Base-by-base conservation (phyloP, 306 rosid genomes). In the Prunus mira region DNA sequence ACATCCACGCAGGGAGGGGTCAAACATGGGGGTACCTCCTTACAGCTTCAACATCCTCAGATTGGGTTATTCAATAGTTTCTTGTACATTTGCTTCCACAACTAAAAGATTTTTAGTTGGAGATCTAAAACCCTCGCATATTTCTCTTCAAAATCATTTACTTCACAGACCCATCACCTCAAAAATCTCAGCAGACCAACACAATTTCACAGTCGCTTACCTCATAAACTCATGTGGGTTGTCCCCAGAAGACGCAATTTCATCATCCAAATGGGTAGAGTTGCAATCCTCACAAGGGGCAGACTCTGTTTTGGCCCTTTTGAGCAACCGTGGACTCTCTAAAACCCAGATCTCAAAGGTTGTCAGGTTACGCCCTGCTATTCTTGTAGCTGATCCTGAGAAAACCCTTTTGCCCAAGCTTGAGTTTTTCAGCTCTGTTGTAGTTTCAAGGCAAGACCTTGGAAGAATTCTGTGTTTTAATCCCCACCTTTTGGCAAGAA, bases 361-460 rank as follows among this genome's bases (percentile, higher is more conserved):
- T 28, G 77, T 79, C 43, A 55, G 12, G 56, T 51, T 9, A 25
- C 12, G 6, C 5, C 83, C 90, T 1, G 1, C 0, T 4, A 4
- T 84, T 34, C 84, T 87, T 65, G 17, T 57, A 9, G 12, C 72
- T 7, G 76, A 86, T 6, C 74, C 88, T 19, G 78, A 84, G 28
- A 74, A 69, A 5, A 78, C 74, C 74, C 84, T 86, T 47, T 69
- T 82, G 68, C 92, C 90, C 54, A 86, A 84, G 65, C 69, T 84
- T 51, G 68, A 75, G 51, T 86, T 80, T 68, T 67, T 82, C 6
- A 78, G 12, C 5, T 80, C 90, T 20, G 66, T 80, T 30, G 90
- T 88, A 22, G 13, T 81, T 71, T 82, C 86, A 32, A 14, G 66
- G 49, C 9, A 65, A 8, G 86, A 82, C 54, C 63, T 82, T 58